Evolutionary conservation across 75 land plant genomes (phyloP).

Genomic region (Gnetum montanum): DNA sequence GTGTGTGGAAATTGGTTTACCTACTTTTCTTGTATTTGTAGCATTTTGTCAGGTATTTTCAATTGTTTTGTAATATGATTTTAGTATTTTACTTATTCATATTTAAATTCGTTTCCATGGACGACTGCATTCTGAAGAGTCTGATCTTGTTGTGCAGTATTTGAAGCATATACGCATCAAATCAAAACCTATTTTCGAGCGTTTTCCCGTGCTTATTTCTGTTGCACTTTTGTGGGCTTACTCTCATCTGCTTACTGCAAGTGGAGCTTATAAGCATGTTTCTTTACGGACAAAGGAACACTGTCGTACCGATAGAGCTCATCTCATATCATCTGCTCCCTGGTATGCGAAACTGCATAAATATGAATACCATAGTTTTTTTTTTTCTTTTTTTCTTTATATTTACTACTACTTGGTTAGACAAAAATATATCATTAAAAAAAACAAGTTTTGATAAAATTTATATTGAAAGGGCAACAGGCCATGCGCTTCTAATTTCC

Average conservation of each 20-base stretch:
- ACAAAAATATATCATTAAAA: too few species aligned
- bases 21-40: conserved; percentile 22
- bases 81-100: neutral
- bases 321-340: conserved; percentile 73
- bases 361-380: too few species aligned
- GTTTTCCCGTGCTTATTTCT: conserved; percentile 69
- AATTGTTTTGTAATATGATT: too few species aligned
- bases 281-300: conserved; percentile 49
- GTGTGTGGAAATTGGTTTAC: conserved; percentile 33
- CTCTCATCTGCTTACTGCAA: conserved; percentile 81
- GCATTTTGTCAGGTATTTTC: conserved; percentile 33
- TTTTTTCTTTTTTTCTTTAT: too few species aligned
- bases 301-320: conserved; percentile 76
- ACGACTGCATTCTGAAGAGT: too few species aligned
- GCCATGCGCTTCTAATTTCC: too few species aligned
- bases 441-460: too few species aligned
- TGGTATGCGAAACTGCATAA: conserved; percentile 40
- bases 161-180: conserved; percentile 43
- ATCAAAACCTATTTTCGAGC: conserved; percentile 62
- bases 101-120: neutral
- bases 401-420: too few species aligned
- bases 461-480: too few species aligned
- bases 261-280: conserved; percentile 87
- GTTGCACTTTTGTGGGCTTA: conserved; percentile 77
- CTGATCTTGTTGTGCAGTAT: conserved; percentile 39